Percentiles rank a stretch among this genome's conserved stretches.
These are phyloP conservation scores for Pseudozyma pruni DNA, from an alignment of 1,284 basidiomycete genomes.

Conservation along the genomic window DNA sequence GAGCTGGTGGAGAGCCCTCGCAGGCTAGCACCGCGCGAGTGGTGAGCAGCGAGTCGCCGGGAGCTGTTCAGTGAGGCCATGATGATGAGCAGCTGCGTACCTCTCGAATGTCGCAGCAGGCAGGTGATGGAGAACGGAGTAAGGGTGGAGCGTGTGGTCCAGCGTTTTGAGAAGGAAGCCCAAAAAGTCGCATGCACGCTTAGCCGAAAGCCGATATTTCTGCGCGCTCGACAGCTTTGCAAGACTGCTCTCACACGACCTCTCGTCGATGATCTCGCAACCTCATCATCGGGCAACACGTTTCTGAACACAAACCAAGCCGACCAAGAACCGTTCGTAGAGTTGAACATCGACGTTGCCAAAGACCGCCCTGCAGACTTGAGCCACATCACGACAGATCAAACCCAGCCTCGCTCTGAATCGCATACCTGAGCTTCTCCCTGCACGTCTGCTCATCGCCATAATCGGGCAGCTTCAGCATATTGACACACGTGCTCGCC, in stretches of 20 bases:
- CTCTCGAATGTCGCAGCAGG: too few species aligned
- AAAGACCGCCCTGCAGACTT: too few species aligned
- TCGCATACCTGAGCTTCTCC: slow-evolving; percentile 64
- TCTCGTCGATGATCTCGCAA: background rate
- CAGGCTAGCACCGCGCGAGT: background rate
- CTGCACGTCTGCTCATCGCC: slow-evolving; percentile 45
- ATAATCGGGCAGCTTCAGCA: slow-evolving; percentile 66
- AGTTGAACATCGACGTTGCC: too few species aligned
- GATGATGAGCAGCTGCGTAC: background rate
- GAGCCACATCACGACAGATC: slow-evolving; percentile 65
- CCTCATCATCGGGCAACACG: too few species aligned
- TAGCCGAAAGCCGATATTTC: slow-evolving; percentile 26
- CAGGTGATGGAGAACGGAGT: too few species aligned
- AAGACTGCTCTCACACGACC: slow-evolving; percentile 3
- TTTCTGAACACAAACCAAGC: too few species aligned
- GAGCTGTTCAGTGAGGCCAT: slow-evolving; percentile 7
- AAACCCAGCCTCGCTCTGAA: slow-evolving; percentile 64
- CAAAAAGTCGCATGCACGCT: background rate
- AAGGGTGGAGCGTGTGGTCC: too few species aligned
- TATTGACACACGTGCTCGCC: slow-evolving; percentile 65
- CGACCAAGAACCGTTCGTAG: too few species aligned
- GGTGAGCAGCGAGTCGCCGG: slow-evolving; percentile 2
- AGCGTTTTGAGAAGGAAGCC: too few species aligned
- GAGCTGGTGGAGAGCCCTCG: background rate
- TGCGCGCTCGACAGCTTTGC: background rate